Base-by-base conservation (phyloP, 2,329 filamentous ascomycete genomes). In the Aaosphaeria pasadenensis region DNA sequence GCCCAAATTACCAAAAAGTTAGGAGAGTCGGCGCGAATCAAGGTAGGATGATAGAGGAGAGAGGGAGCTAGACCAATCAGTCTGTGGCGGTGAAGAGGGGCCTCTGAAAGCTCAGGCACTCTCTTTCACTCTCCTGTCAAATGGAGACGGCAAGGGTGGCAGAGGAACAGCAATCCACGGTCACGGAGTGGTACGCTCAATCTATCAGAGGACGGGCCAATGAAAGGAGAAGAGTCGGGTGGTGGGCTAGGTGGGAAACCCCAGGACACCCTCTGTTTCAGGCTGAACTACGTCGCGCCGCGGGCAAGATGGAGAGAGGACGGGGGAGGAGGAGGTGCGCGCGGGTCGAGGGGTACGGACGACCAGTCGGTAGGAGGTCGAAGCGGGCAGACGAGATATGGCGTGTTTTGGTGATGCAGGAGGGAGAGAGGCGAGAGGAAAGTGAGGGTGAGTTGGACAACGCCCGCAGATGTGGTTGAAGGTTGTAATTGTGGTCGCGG, bases 91-190 rank as follows among this genome's bases (percentile, higher is more conserved):
- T 49, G 52, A 47, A 50, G 51, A 50, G 45, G 45, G 46, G 53
- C 44, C 17, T 50, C 36, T 39, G 45, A 30, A 46, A 54, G 54
- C 54, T 58, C 51, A 42, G 53, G 54, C 50, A 56, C 55, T 57
- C 52, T 24, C 17, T 24, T 24, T 24, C 17, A 24, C 17, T 24
- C 17, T 24, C 17, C 17, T 24, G 2, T 57, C 50, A 54, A 48
- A 48, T 58, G 52, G 55, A 54, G 57, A 55, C 55, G 53, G 55
- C 58, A 50, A 56, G 62, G 62, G 55, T 56, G 39, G 50, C 53
- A 57, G 57, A 58, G 49, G 50, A 55, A 59, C 58, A 64, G 60
- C 60, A 24, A 24, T 24, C 17, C 17, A 24, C 17, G 17, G 17
- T 63, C 62, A 64, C 52, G 56, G 55, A 39, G 39, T 50, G 52